Base-by-base conservation (phyloP, 2,329 filamentous ascomycete species). In the Alternaria alternata region DNA sequence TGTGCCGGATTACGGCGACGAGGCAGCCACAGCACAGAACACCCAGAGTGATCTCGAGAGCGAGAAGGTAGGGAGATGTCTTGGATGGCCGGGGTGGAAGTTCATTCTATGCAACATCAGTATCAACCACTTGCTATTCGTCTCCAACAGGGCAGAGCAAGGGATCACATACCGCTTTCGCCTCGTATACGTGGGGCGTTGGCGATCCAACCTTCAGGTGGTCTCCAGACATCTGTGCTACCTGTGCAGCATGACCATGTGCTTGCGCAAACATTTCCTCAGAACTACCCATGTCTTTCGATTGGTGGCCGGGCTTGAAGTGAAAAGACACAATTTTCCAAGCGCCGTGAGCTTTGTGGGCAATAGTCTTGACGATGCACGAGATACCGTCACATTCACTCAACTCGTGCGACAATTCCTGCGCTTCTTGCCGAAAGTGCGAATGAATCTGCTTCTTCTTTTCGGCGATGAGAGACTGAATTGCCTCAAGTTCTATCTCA, bases 21-120 rank as follows among this genome's bases (percentile, higher is more conserved):
- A 84, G 65, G 36, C 80, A 80, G 34, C 77, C 75, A 26, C 83
- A 79, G 54, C 83, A 80, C 20, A 84, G 70, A 6, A 82, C 61
- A 30, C 79, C 72, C 3, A 82, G 69, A 12, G 86, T 74, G n/a
- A 81, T 72, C 41, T 82, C 75, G 4, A 85, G 69, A 4, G 79
- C 78, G 16, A 80, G 72, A 9, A 81, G 64, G 48, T 81, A 73
- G 32, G 71, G 69, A 0, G 75, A 63, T 12, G 54, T 49, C 62
- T 48, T 77, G 30, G 67, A 59, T 12, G 67, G 70, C 4, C 68
- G 68, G 18, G 66, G 65, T 20, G 71, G 68, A 11, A 72, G 62
- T 14, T 70, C 65, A 42, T 54, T 53, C 62, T 65, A 18, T 28
- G 7, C 24, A 14, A 2, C 16, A 12, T 51, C 24, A 38, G 49